A percentile compares a stretch with the other conserved stretches of the same genome.
phyloP scores from a whole-genome alignment of 2,329 filamentous ascomycete species.

The Colletotrichum filicis region DNA sequence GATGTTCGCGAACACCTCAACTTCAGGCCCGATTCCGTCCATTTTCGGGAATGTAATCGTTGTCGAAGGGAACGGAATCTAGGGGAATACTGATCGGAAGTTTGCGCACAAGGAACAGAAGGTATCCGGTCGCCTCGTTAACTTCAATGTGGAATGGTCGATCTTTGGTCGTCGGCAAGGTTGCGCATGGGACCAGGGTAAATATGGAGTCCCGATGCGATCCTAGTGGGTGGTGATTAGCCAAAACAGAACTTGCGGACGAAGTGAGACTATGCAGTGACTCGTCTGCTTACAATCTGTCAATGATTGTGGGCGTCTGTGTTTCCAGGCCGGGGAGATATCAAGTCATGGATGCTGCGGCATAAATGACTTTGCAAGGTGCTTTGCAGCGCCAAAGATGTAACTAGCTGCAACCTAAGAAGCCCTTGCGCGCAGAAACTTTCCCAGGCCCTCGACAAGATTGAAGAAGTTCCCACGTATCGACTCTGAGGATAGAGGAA shows the following conservation, averaged over 20 bases:
- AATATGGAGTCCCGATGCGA: not conserved
- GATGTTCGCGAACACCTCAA: slow-evolving; percentile 86
- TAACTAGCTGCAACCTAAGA: not conserved
- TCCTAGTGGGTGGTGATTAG: not conserved
- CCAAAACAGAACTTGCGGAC: not conserved
- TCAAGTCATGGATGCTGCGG: not conserved
- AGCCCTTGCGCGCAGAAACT: not conserved
- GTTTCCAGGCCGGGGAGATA: not conserved
- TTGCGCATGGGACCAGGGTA: not conserved
- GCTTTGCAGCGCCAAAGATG: not conserved
- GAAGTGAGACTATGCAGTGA: not conserved
- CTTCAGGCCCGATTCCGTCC: slow-evolving; percentile 70
- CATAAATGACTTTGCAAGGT: not conserved
- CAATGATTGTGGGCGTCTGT: not conserved
- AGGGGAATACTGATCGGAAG: not conserved
- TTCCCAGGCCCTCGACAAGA: not conserved
- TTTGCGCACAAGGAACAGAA: not conserved
- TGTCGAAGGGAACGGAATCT: not conserved
- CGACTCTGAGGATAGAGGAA: not conserved
- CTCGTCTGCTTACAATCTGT: not conserved
- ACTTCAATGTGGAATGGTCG: not conserved
- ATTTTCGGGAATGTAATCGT: slow-evolving; percentile 4
- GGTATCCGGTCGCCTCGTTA: not conserved
- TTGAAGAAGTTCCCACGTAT: not conserved
- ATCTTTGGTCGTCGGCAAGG: not conserved